Evolutionary conservation across 768 basidiomycete species (phyloP).

Genomic region (Russula virescens): DNA sequence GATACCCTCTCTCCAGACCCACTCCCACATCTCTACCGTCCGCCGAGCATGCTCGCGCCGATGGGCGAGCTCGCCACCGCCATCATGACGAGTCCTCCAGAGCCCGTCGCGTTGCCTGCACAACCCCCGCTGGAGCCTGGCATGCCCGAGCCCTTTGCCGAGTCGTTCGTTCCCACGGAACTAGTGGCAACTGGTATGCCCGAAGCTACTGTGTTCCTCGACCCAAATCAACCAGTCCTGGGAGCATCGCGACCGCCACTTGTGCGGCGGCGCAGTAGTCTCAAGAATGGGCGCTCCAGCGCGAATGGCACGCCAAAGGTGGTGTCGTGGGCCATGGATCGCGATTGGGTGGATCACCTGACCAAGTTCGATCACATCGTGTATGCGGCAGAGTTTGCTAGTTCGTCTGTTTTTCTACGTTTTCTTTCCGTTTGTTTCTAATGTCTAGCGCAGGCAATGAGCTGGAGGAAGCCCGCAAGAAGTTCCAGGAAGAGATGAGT

Average conservation of each 20-base stretch:
- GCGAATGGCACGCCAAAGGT: constrained; percentile 53
- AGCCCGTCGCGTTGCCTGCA: neutral
- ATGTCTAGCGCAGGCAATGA: constrained; percentile 42
- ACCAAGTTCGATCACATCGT: constrained; percentile 41
- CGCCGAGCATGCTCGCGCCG: constrained; percentile 26
- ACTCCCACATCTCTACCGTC: constrained; percentile 42
- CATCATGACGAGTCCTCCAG: constrained; percentile 15
- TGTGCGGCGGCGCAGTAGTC: constrained; percentile 53
- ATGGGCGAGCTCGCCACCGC: constrained; percentile 21
- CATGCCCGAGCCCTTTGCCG: neutral
- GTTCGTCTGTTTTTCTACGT: constrained; percentile 26
- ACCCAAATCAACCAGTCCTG: constrained; percentile 15
- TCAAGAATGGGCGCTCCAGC: constrained; percentile 44
- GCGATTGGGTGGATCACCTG: constrained; percentile 52
- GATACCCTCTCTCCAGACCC: constrained; percentile 39
- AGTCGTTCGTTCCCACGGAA: constrained; percentile 4
- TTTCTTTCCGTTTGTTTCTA: neutral
- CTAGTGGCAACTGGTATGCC: neutral
- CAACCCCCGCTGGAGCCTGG: neutral
- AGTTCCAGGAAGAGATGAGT: constrained; percentile 57
- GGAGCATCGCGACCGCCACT: constrained; percentile 30
- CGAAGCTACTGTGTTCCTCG: constrained; percentile 9
- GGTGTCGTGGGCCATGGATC: constrained; percentile 72
- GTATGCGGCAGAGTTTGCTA: constrained; percentile 38
- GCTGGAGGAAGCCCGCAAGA: constrained; percentile 51